A percentile compares a stretch with the other conserved stretches of the same genome.
Evolutionary conservation across 108 stramenopile genomes (phyloP).

Genomic region (Nannochloropsis oceanica): DNA sequence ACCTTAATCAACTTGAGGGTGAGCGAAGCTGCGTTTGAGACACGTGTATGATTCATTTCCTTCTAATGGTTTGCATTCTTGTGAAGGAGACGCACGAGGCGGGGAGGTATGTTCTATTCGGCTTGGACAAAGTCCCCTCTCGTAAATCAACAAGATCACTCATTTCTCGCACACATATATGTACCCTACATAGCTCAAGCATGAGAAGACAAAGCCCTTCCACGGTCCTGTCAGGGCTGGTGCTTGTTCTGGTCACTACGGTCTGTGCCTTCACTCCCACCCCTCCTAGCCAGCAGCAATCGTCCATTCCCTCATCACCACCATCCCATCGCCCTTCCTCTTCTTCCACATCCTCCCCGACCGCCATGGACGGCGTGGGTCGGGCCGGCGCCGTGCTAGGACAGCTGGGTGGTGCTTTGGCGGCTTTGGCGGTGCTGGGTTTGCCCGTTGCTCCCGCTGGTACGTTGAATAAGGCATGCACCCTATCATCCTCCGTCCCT

Average conservation of each 20-base stretch:
- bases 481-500: neutral
- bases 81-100: too few relatives aligned
- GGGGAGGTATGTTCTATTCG: too few relatives aligned
- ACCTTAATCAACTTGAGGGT: too few relatives aligned
- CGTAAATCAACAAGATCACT: too few relatives aligned
- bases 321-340: neutral
- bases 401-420: neutral
- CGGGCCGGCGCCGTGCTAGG: neutral
- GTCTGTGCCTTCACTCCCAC: neutral
- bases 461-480: neutral
- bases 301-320: neutral
- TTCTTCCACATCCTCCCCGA: neutral
- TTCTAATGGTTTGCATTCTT: too few relatives aligned
- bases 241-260: neutral
- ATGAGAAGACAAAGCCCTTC: neutral
- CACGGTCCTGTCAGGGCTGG: neutral
- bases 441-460: neutral
- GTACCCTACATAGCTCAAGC: too few relatives aligned
- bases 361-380: neutral
- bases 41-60: too few relatives aligned
- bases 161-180: too few relatives aligned
- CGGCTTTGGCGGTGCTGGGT: neutral
- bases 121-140: too few relatives aligned
- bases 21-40: too few relatives aligned
- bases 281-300: neutral